Evolutionary conservation across 305 asterid genomes (phyloP), one percentile per base, ranked within the genome.

Genomic region (Fraxinus sp.): DNA sequence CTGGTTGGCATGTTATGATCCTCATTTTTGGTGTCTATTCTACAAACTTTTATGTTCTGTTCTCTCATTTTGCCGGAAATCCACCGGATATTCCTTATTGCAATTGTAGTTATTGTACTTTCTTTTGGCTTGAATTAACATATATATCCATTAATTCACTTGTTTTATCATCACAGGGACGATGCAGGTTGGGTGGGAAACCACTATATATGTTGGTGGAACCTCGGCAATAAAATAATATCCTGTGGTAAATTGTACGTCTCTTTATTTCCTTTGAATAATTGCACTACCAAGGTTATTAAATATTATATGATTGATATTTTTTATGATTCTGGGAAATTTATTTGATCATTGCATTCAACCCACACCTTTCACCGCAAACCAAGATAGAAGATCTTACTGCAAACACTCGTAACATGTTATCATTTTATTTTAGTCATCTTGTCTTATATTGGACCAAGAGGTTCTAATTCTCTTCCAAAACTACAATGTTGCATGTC

Each of bases 151-250:
- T 52, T 52, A 16, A n/a, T 52, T 52, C 9, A 35, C 35, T 35
- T 1, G 35, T 80, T 85, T 82, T 74, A 39, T 80, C 37, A 78
- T 22, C 74, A 41, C 80, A 92, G 95, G 95, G 85, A 80, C 86
- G 88, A 5, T 81, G 85, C 70, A 77, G 85, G 82, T 86, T 93
- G 85, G 84, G 86, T 75, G 95, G 93, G 79, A 91, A 85, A 78
- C 94, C 93, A 28, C 83, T 93, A 1, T 93, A 91, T 80, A 89
- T 93, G 85, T 89, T 93, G 81, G 95, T 93, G 59, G 97, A 90
- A 82, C 94, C 97, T 76, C 87, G 93, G 39, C 86, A 88, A 83
- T 90, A 89, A 86, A 66, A 81, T 20, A 28, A 62, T 36, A 13
- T 79, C 32, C 75, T 44, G 24, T 9, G 86, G 85, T 83, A 84